A percentile compares a stretch with the other conserved stretches of the same genome.
These are phyloP conservation scores for Pseudocercospora vitis DNA, from an alignment of 2,329 filamentous ascomycete genomes.

Conservation along the genomic window DNA sequence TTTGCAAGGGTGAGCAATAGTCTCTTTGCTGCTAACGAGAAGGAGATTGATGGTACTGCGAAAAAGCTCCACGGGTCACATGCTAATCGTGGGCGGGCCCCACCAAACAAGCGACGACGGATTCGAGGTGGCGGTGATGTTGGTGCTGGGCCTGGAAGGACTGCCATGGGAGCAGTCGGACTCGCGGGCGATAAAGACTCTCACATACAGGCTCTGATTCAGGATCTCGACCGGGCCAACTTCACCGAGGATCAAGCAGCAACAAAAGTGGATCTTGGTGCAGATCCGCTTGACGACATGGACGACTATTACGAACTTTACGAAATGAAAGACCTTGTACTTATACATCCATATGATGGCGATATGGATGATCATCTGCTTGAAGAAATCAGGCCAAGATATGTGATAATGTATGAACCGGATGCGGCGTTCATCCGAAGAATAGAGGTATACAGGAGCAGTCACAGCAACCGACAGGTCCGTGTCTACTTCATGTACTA, in stretches of 20 bases:
- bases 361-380: constrained; percentile 96
- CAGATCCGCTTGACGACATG: constrained; percentile 84
- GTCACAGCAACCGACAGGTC: constrained; percentile 83
- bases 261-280: constrained; percentile 72
- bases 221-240: constrained; percentile 78
- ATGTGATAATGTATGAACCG: constrained; percentile 98
- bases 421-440: constrained; percentile 91
- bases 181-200: constrained; percentile 78
- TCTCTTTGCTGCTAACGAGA: constrained; percentile 77
- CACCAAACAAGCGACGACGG: constrained; percentile 81
- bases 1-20: constrained; percentile 81
- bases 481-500: constrained; percentile 98
- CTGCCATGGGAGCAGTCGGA: constrained; percentile 71
- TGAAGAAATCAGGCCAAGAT: constrained; percentile 87
- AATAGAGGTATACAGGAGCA: constrained; percentile 93
- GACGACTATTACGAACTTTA: constrained; percentile 90
- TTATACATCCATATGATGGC: constrained; percentile 90
- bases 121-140: constrained; percentile 73
- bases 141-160: constrained; percentile 60
- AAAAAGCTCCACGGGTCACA: constrained; percentile 41
- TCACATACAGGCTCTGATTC: constrained; percentile 79
- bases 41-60: constrained; percentile 66
- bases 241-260: constrained; percentile 58
- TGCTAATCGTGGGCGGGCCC: constrained; percentile 58
- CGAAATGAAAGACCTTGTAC: constrained; percentile 83